Base-by-base conservation (phyloP, 2,329 filamentous ascomycete genomes). In the Conoideocrella luteorostrata region DNA sequence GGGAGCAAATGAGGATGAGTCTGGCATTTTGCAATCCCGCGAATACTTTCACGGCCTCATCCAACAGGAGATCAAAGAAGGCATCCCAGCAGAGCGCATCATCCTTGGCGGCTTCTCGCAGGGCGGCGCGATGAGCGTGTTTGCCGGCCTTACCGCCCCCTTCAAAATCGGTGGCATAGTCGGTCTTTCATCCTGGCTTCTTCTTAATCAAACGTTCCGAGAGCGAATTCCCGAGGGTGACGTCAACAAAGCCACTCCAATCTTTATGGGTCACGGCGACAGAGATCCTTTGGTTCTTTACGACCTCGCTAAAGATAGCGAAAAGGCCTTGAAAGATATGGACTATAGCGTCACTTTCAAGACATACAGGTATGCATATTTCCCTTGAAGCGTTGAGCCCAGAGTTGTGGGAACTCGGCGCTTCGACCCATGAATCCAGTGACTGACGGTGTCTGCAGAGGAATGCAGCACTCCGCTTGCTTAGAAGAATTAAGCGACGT, bases 251-350 rank as follows among this genome's bases (percentile, higher is more conserved):
- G 72, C 84, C 32, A 95, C 88, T 2, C 86, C 86, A 1, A 81
- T 97, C 50, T 87, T 93, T 65, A 85, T 96, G 82, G 88, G 78
- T 11, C 93, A 97, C 56, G 93, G 93, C n/a, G 77, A 82, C 48
- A 67, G 67, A 1, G 91, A 98, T 62, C 74, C 74, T 12, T 69
- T 95, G 3, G 86, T 96, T 7, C 75, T 72, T 52, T 76, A 81
- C 34, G 67, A 75, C 44, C 84, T 86, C 64, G 91, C 87, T 12
- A 66, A 78, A 60, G 62, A 72, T 64, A 88, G 86, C 20, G 78
- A 76, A 3, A 74, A 87, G 32, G 61, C 74, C 46, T 66, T 97
- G 41, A 82, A 79, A 62, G 74, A 77, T 30, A 66, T 83, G 62
- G 88, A 87, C 1, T 84, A 82, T 62, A 73, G 84, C 44, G 84